A percentile compares a stretch with the other conserved stretches of the same genome.
Conservation (phyloP, 2,329 filamentous ascomycete genomes). For the Cercospora brassicicola region DNA sequence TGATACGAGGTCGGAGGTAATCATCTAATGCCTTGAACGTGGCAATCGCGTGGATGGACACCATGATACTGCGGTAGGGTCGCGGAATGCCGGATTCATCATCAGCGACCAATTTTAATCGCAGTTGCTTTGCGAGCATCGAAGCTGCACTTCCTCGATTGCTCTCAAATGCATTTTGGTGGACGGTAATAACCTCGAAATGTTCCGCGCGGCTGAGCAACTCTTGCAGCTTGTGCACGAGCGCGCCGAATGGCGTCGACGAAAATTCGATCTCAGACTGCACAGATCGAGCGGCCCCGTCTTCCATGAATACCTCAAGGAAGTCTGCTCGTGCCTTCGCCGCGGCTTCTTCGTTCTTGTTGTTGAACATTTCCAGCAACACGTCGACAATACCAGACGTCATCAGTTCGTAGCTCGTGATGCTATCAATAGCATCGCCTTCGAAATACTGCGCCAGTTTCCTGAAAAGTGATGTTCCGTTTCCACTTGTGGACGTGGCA, state of each 20-base stretch:
- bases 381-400: constrained; percentile 86
- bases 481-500: constrained; percentile 25
- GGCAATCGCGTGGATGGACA: constrained; percentile 96
- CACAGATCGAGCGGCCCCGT: constrained; percentile 61
- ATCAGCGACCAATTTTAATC: constrained; percentile 83
- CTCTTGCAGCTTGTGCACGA: constrained; percentile 94
- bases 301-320: constrained; percentile 87
- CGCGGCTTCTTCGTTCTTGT: constrained; percentile 58
- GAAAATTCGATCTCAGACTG: constrained; percentile 67
- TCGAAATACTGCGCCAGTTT: constrained; percentile 82
- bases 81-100: constrained; percentile 87
- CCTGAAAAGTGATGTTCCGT: constrained; percentile 59
- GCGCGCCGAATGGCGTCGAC: constrained; percentile 80
- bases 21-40: constrained; percentile 97
- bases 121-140: constrained; percentile 94
- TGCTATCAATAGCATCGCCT: constrained; percentile 82
- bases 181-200: constrained; percentile 95
- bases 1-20: constrained; percentile 88
- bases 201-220: constrained; percentile 94
- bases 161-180: constrained; percentile 86
- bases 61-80: constrained; percentile 90
- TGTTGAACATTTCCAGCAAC: constrained; percentile 78
- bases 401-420: constrained; percentile 91
- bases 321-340: constrained; percentile 75
- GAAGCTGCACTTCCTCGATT: constrained; percentile 88